Conservation (phyloP, 768 basidiomycete genomes). For the Nevesoporus exiguus region DNA sequence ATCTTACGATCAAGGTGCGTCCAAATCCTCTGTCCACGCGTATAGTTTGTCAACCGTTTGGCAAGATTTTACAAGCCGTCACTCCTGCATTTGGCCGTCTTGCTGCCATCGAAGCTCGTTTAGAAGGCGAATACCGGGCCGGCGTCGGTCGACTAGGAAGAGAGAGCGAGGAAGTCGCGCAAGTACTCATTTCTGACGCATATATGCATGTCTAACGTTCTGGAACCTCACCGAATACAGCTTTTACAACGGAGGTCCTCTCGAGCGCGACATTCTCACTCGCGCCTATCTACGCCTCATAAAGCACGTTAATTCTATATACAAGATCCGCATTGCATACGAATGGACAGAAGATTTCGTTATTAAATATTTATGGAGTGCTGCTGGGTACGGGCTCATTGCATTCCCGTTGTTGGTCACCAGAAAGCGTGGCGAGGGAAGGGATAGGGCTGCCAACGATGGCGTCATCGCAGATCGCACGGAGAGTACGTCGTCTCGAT, state of each 20-base stretch:
- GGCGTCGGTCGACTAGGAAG: conserved; percentile 84
- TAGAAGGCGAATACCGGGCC: conserved; percentile 89
- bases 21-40: background rate
- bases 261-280: conserved; percentile 80
- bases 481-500: conserved; percentile 37
- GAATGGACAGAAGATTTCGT: conserved; percentile 97
- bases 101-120: conserved; percentile 79
- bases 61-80: conserved; percentile 67
- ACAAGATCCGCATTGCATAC: conserved; percentile 90
- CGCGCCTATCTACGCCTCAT: conserved; percentile 76
- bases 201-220: background rate
- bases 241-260: conserved; percentile 86
- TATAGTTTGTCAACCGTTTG: background rate
- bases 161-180: conserved; percentile 93
- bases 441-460: conserved; percentile 15
- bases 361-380: conserved; percentile 95
- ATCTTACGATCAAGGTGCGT: conserved; percentile 61
- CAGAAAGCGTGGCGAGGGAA: conserved; percentile 29
- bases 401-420: conserved; percentile 86
- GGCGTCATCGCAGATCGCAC: conserved; percentile 46
- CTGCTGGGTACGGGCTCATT: conserved; percentile 87
- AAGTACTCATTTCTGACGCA: conserved; percentile 30
- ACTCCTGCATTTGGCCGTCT: conserved; percentile 92
- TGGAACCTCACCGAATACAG: conserved; percentile 34
- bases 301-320: conserved; percentile 87